Conservation (phyloP, 129 eudicot genomes). For the Helianthus annuus region DNA sequence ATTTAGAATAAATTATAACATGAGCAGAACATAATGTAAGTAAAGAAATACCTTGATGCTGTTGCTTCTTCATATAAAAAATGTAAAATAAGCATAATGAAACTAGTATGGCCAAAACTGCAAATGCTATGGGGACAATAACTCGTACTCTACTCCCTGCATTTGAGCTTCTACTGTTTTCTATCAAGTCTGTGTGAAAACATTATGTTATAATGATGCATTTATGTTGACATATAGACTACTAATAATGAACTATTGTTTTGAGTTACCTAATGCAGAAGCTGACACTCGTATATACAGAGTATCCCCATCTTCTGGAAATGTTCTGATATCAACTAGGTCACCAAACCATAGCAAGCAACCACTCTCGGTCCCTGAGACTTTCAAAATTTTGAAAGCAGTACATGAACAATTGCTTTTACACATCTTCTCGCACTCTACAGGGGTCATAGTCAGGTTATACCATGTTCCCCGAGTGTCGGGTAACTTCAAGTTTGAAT, state of each 20-base stretch:
- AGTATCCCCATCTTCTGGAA: constrained; percentile 19
- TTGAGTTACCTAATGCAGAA: constrained; percentile 37
- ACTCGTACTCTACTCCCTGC: constrained; percentile 1
- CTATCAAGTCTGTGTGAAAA: not conserved
- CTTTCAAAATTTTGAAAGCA: constrained; percentile 16
- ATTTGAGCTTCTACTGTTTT: constrained; percentile 16
- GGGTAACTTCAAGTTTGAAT: too few relatives aligned
- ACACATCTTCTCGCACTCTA: too few relatives aligned
- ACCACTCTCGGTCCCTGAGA: constrained; percentile 36
- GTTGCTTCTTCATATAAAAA: constrained; percentile 3
- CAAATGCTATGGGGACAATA: constrained; percentile 11
- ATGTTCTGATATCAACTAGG: constrained; percentile 33
- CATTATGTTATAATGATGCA: not conserved
- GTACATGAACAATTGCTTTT: too few relatives aligned
- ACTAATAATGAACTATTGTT: not conserved
- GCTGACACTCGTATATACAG: constrained; percentile 6
- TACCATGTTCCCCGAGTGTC: too few relatives aligned
- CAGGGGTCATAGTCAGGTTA: constrained; percentile 21
- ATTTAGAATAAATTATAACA: too few relatives aligned
- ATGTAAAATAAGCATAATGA: not conserved
- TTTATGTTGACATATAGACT: too few relatives aligned
- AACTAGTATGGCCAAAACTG: not conserved
- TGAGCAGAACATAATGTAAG: too few relatives aligned
- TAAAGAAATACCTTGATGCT: not conserved
- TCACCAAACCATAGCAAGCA: constrained; percentile 53